Conservation (phyloP, 768 basidiomycete genomes). For the Suillus paluster region DNA sequence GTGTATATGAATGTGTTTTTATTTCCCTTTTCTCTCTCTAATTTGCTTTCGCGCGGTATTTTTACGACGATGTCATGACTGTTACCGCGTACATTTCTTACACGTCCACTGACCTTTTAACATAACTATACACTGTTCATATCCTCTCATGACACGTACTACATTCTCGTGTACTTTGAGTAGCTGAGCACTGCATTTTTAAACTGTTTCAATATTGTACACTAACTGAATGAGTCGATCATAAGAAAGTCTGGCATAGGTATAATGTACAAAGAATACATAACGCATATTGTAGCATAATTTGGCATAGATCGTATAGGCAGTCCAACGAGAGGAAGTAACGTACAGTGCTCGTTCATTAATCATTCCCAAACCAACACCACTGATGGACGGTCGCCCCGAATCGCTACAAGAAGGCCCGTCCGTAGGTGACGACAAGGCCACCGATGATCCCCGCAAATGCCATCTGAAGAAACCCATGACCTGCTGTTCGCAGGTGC, state of each 20-base stretch:
- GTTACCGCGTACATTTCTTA: constrained; percentile 5
- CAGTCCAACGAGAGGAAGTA: background rate
- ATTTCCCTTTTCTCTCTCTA: background rate
- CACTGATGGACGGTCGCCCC: constrained; percentile 4
- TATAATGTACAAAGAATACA: constrained; percentile 19
- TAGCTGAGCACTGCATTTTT: background rate
- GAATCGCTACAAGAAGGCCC: constrained; percentile 38
- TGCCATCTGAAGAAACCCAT: constrained; percentile 35
- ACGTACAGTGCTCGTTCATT: constrained; percentile 2
- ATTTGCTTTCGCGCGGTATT: background rate
- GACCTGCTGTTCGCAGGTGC: background rate
- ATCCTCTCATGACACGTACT: background rate
- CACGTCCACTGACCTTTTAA: background rate
- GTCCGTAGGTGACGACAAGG: constrained; percentile 32
- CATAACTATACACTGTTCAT: background rate
- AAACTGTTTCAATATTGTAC: background rate
- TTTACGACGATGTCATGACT: background rate
- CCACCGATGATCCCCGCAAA: constrained; percentile 38
- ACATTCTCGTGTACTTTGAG: background rate
- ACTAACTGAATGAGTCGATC: background rate
- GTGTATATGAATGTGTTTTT: constrained; percentile 13
- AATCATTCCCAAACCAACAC: background rate
- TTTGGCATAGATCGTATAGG: constrained; percentile 10
- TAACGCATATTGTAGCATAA: constrained; percentile 14
- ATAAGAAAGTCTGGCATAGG: constrained; percentile 9